Conservation (phyloP, 371 early-diverging fungal genomes). For the Haplosporangium sp. region DNA sequence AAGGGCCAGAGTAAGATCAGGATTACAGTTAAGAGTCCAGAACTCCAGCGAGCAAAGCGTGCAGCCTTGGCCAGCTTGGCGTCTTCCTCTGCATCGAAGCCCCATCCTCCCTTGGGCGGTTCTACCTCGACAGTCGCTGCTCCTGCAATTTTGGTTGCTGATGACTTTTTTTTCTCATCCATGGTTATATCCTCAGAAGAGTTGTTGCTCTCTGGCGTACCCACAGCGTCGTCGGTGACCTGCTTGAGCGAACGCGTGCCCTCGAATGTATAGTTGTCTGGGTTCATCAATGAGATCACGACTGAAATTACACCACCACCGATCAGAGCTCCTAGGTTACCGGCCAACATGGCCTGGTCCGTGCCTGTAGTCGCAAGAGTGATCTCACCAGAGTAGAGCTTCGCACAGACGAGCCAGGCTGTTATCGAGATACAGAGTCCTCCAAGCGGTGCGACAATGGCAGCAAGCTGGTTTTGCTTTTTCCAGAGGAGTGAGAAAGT, state of each 20-base stretch:
- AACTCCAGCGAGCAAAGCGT: conserved; percentile 57
- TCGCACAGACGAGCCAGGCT: conserved; percentile 72
- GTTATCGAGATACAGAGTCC: conserved; percentile 65
- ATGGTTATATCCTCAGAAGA: conserved; percentile 21
- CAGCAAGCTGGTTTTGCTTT: conserved; percentile 68
- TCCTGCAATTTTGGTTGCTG: background rate
- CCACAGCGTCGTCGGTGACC: conserved; percentile 58
- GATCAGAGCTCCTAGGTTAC: conserved; percentile 60
- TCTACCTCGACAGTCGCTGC: conserved; percentile 15
- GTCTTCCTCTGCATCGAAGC: conserved; percentile 51
- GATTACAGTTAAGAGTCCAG: conserved; percentile 62
- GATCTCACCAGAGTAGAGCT: conserved; percentile 64
- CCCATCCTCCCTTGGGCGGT: conserved; percentile 2
- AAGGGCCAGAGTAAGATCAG: conserved; percentile 75
- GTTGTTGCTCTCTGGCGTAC: conserved; percentile 25
- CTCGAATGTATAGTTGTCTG: conserved; percentile 73
- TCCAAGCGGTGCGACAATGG: conserved; percentile 63
- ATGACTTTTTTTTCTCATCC: conserved; percentile 33
- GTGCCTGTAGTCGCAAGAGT: conserved; percentile 66
- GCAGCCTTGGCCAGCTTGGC: conserved; percentile 57
- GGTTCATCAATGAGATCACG: conserved; percentile 58
- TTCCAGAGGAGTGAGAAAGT: conserved; percentile 72
- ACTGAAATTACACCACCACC: conserved; percentile 56
- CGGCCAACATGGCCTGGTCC: conserved; percentile 79
- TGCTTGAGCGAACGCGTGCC: conserved; percentile 60